Base-by-base conservation (phyloP, 352 stramenopile genomes). In the Phytophthora tentaculata region DNA sequence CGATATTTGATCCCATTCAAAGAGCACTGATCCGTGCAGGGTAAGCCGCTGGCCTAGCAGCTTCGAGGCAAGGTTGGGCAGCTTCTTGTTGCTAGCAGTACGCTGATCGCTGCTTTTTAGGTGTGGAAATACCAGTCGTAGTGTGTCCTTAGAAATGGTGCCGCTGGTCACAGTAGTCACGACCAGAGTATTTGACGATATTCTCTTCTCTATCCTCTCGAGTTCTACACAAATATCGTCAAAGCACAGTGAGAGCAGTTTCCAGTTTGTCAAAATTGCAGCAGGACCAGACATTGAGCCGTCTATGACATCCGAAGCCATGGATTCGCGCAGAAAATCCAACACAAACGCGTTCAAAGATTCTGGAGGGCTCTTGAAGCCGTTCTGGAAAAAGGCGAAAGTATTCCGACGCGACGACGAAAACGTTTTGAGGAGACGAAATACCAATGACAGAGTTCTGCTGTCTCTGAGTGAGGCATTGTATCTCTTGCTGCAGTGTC, bases 131-230 rank as follows among this genome's bases (percentile, higher is more conserved):
- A 43, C 29, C 29, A 26, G 29, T 32, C 19, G n/a, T 29, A 57
- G 32, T 19, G 50, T 57, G 28, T 57, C 32, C 12, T 47, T 57
- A 16, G 50, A 57, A 35, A 64, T 64, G 0, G 32, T 64, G 35
- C 56, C 32, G 10, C 45, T 56, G 7, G 24, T 51, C 5, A 16
- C 56, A n/a, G 57, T 64, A 9, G 32, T 57, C 2, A 39, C 47
- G 2, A 57, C 35, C 9, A 56, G 29, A 4, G 35, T 56, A 28
- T 44, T 26, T 17, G 26, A 12, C 17, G 3, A 10, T 3, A 5
- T 8, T 8, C 19, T 48, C 5, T 51, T 51, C 8, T 43, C 35
- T 12, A 64, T 6, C 23, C 57, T 22, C 8, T 51, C 32, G 17
- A 43, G 16, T 3, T 52, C 32, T 32, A 64, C 14, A 16, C 8